Base-by-base conservation (phyloP, 1,139 yeast species). In the Debaryomyces udenii region DNA sequence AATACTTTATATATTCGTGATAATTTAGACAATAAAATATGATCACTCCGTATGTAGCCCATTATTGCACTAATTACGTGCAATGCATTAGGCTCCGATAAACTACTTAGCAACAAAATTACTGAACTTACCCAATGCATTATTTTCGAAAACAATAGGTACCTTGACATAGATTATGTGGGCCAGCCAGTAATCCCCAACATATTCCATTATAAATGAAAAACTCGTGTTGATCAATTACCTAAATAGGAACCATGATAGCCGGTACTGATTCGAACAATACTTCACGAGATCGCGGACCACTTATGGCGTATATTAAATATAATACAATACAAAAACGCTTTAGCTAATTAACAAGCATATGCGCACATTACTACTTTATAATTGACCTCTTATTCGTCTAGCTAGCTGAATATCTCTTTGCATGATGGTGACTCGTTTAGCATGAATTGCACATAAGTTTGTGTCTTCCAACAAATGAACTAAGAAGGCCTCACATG, bases 341-440 rank as follows among this genome's bases (percentile, higher is more conserved):
- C 23, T 20, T 15, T 9, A 32, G 11, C 9, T 15, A 10, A 9
- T 14, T 15, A 14, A 23, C 22, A 9, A 15, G 15, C 29, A 20
- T 16, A 30, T 22, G 28, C 22, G n/a, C n/a, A 17, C 26, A 35
- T 15, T n/a, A 23, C 20, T n/a, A 20, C 24, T 14, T 35, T 40
- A 59, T 39, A 57, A 50, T 41, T 64, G 68, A 14, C 96, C 97
- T 50, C 97, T 74, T 39, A 91, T 82, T 57, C 97, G 74, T 60
- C 97, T 76, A 2, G 97, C 98, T 52, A 91, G 70, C 55, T 89
- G 96, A 50, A 91, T 84, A 59, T 91, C 98, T 61, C 86, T 88
- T 56, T 87, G 91, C 96, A 89, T 89, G 20, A 91, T 87, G 0
- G 98, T 91, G 15, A 91, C 96, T 50, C 98, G 72, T 58, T 88